These are phyloP conservation scores for Pseudonectria foliicola DNA, from an alignment of 2,329 filamentous ascomycete genomes.

Conservation along the genomic window DNA sequence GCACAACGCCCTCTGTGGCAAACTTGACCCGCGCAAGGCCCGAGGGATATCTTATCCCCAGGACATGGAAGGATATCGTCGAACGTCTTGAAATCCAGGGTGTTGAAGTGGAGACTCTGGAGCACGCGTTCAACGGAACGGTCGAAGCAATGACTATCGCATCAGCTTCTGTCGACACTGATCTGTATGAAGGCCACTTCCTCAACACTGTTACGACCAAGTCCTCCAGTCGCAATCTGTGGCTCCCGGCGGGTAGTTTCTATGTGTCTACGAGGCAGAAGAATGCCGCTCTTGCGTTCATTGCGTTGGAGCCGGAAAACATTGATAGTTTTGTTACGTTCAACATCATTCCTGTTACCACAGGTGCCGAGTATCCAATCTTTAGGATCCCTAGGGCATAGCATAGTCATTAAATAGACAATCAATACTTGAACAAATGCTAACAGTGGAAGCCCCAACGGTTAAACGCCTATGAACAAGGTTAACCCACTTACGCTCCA, in stretches of 20 bases:
- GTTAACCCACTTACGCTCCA: no score
- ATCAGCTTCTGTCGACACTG: conserved; percentile 5
- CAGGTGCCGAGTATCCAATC: conserved; percentile 22
- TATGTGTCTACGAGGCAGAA: conserved; percentile 19
- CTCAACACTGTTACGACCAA: conserved; percentile 17
- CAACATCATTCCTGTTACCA: conserved; percentile 15
- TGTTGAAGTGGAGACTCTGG: conserved; percentile 14
- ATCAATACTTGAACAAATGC: no score
- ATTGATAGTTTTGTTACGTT: conserved; percentile 20
- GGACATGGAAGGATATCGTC: conserved; percentile 17
- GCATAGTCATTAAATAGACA: no score
- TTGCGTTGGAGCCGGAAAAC: conserved; percentile 21
- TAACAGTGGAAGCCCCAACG: no score
- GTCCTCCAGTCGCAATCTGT: conserved; percentile 10
- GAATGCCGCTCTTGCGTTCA: conserved; percentile 21
- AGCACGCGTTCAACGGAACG: conserved; percentile 13
- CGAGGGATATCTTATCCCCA: conserved; percentile 22
- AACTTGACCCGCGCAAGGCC: conserved; percentile 20
- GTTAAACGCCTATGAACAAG: no score
- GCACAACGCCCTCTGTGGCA: conserved; percentile 16
- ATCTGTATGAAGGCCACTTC: conserved; percentile 17
- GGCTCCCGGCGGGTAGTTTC: conserved; percentile 19
- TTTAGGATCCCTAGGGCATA: conserved; percentile 13
- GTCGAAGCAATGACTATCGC: conserved; percentile 18
- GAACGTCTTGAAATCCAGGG: conserved; percentile 18